A percentile compares a stretch with the other conserved stretches of the same genome.
Conservation (phyloP, 1,284 basidiomycete genomes). For the Microbotryum saponariae region DNA sequence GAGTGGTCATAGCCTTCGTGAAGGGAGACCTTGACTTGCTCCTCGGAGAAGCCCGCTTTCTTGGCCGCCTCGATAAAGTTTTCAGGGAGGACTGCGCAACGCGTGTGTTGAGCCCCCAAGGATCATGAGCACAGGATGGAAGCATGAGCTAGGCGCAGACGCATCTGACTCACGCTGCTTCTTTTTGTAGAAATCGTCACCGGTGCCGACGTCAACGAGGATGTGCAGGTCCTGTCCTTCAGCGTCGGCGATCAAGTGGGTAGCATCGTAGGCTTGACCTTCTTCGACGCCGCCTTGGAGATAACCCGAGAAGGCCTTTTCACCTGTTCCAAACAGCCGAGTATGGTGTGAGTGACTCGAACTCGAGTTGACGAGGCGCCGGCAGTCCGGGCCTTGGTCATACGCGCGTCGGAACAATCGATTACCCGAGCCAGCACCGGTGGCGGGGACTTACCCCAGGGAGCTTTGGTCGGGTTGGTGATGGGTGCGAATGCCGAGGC, state of each 20-base stretch:
- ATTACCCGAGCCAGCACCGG: too few relatives aligned
- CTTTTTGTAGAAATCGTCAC: conserved; percentile 41
- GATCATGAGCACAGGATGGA: background rate
- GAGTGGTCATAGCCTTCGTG: conserved; percentile 83
- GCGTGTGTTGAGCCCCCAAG: background rate
- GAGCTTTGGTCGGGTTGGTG: conserved; percentile 73
- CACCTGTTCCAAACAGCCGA: conserved; percentile 15
- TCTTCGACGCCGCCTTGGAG: conserved; percentile 69
- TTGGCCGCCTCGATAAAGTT: conserved; percentile 72
- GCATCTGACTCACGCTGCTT: conserved; percentile 22
- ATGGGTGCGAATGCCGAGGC: conserved; percentile 93
- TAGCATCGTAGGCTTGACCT: conserved; percentile 75
- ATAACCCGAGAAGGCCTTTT: conserved; percentile 88
- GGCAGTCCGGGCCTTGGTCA: too few relatives aligned
- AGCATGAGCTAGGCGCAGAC: background rate
- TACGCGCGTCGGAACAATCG: too few relatives aligned
- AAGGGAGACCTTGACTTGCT: conserved; percentile 68
- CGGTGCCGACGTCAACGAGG: conserved; percentile 56
- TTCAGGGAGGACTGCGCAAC: conserved; percentile 61
- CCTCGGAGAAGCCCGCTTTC: conserved; percentile 60
- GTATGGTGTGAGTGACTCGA: too few relatives aligned
- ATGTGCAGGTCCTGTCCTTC: conserved; percentile 60
- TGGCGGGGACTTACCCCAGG: conserved; percentile 58
- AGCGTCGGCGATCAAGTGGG: conserved; percentile 62
- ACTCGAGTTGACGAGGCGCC: too few relatives aligned